Evolutionary conservation across 148 eudicot genomes (phyloP).

Genomic region (Fagopyrum homotropicum): DNA sequence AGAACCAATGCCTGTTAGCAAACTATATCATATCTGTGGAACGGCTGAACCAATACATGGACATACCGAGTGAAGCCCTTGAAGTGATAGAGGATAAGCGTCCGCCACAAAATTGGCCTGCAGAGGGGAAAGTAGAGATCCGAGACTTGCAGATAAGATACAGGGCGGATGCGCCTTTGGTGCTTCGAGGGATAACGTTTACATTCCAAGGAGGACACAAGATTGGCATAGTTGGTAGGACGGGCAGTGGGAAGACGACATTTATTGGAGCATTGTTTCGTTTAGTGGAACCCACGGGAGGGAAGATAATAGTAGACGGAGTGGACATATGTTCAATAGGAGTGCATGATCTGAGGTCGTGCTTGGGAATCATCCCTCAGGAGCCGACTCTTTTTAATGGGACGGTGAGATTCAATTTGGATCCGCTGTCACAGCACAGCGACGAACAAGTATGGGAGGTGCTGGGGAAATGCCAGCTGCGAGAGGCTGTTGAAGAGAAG

Average conservation of each 20-base stretch:
- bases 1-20: slow-evolving; percentile 73
- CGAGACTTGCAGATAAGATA: slow-evolving; percentile 72
- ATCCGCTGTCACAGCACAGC: slow-evolving; percentile 55
- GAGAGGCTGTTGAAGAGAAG: slow-evolving; percentile 71
- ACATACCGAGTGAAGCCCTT: slow-evolving; percentile 84
- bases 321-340: slow-evolving; percentile 68
- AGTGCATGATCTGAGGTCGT: slow-evolving; percentile 81
- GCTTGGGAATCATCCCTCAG: slow-evolving; percentile 79
- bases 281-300: slow-evolving; percentile 69
- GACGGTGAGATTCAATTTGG: slow-evolving; percentile 77
- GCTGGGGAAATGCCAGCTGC: slow-evolving; percentile 77
- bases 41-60: slow-evolving; percentile 80
- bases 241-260: slow-evolving; percentile 95
- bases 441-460: slow-evolving; percentile 90
- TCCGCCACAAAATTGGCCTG: slow-evolving; percentile 77
- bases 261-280: slow-evolving; percentile 84
- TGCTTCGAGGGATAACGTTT: slow-evolving; percentile 75
- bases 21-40: slow-evolving; percentile 85
- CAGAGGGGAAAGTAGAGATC: slow-evolving; percentile 74
- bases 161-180: slow-evolving; percentile 70
- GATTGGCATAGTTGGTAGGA: slow-evolving; percentile 87
- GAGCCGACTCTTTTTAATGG: slow-evolving; percentile 91
- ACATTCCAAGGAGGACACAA: slow-evolving; percentile 84
- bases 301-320: slow-evolving; percentile 70
- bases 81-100: slow-evolving; percentile 58